phyloP scores from a whole-genome alignment of 2,329 filamentous ascomycete species.

The Stromatinia cepivora region DNA sequence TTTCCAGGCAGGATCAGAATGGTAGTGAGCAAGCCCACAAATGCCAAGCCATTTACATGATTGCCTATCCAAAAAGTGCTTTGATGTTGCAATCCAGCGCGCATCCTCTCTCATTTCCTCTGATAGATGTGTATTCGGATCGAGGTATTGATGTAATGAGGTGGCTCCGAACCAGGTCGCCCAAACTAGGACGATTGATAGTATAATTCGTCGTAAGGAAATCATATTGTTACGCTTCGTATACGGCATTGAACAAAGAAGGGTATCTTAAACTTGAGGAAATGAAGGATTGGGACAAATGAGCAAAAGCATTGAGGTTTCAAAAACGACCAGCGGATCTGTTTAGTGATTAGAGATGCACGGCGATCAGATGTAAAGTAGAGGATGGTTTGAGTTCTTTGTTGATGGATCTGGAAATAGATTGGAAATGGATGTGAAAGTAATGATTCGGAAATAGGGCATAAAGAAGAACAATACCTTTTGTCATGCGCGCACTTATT shows the following conservation, averaged over 20 bases:
- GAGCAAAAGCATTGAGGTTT: conserved; percentile 20
- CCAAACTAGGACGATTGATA: conserved; percentile 46
- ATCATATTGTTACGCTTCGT: conserved; percentile 28
- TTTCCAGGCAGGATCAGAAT: conserved; percentile 52
- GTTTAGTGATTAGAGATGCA: not conserved
- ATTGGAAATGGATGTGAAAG: conserved; percentile 1
- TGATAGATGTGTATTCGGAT: conserved; percentile 54
- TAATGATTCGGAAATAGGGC: not conserved
- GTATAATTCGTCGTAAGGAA: conserved; percentile 34
- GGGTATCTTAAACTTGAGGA: conserved; percentile 22
- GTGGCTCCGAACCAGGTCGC: conserved; percentile 49
- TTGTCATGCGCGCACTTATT: not conserved
- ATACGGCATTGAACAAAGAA: not conserved
- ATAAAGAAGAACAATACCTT: conserved; percentile 5
- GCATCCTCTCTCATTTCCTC: conserved; percentile 63
- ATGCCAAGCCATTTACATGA: conserved; percentile 76
- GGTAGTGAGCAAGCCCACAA: conserved; percentile 75
- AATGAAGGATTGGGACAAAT: not conserved
- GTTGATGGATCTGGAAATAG: not conserved
- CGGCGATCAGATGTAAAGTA: not conserved
- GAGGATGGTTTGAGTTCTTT: not conserved
- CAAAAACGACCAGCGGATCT: conserved; percentile 19
- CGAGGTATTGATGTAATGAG: conserved; percentile 55
- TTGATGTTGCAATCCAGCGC: conserved; percentile 69
- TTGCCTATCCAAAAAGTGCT: conserved; percentile 73